Evolutionary conservation across 352 stramenopile genomes (phyloP), one percentile per base, ranked within the genome.

Genomic region (Globisporangium camurandrum): DNA sequence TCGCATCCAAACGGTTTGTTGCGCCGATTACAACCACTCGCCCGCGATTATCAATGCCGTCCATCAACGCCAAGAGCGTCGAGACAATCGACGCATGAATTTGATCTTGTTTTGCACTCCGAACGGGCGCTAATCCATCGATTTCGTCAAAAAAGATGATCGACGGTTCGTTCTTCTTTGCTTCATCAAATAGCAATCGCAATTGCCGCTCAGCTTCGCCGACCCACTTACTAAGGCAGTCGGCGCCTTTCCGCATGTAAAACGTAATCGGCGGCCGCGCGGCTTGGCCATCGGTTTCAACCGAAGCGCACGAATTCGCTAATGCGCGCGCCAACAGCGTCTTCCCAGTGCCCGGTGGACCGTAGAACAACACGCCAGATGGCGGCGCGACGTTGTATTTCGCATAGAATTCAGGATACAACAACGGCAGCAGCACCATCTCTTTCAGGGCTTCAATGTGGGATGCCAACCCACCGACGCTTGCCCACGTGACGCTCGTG

Each of bases 21-120:
- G 97, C 97, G 16, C 87, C 97, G 50, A 99, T 92, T n/a, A 99
- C 95, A 23, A 99, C 77, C 1, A 99, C 95, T 26, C 93, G 91
- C 43, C 78, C 80, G 17, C 83, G 78, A 0, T 69, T 69, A 50
- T 92, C 78, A 61, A 94, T 84, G 6, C 90, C 90, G 46, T 97
- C 90, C 88, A 97, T 97, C 19, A 97, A 64, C 24, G 89, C 90
- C 16, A 97, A 62, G 51, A 97, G 59, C 3, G 90, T 97, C 4
- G 89, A 97, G 24, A 97, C 87, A 31, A 97, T 96, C 2, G 83
- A 95, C 4, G 84, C 84, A 58, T 97, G 88, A 48, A 97, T 97
- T 56, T 97, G 88, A 56, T 97, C 88, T 57, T 97, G 90, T 33
- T 97, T 97, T 12, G 82, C 78, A 54, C 84, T 96, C 38, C 91